phyloP scores from a whole-genome alignment of 495 filamentous ascomycete genomes.

The Amphirosellinia nigrospora region DNA sequence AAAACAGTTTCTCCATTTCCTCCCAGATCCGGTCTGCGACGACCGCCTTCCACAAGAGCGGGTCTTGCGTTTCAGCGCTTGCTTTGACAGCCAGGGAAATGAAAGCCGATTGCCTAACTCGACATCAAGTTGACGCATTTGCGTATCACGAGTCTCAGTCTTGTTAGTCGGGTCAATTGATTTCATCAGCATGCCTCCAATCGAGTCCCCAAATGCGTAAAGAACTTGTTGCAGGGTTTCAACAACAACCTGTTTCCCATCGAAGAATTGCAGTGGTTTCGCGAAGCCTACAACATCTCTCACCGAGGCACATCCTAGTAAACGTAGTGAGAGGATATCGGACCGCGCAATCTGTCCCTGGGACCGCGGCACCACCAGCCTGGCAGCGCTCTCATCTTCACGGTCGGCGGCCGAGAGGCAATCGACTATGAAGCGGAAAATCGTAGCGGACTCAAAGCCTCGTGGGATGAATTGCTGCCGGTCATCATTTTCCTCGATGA shows the following conservation, averaged over 20 bases:
- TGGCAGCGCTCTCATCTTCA: conserved; percentile 3
- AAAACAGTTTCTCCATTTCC: conserved; percentile 7
- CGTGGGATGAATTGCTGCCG: conserved; percentile 3
- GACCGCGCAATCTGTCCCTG: not conserved
- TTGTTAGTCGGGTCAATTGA: not conserved
- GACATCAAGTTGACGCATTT: not conserved
- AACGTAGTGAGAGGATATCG: not conserved
- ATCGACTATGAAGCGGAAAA: conserved; percentile 4
- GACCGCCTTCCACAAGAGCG: not conserved
- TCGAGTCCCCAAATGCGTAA: not conserved
- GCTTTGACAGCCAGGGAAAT: not conserved
- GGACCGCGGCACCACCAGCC: not conserved
- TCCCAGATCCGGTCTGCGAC: not conserved
- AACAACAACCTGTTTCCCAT: not conserved
- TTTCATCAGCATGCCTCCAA: not conserved
- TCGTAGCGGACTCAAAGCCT: not conserved
- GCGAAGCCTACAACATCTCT: not conserved
- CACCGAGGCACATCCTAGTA: not conserved
- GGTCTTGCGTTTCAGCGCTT: not conserved
- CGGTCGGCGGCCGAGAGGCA: not conserved
- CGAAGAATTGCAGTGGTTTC: conserved; percentile 1
- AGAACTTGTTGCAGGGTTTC: not conserved
- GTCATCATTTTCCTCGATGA: not conserved
- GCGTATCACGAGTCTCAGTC: not conserved
- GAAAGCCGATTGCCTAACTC: not conserved